Conservation (phyloP, 352 stramenopile genomes). For the Phytophthora tentaculata region DNA sequence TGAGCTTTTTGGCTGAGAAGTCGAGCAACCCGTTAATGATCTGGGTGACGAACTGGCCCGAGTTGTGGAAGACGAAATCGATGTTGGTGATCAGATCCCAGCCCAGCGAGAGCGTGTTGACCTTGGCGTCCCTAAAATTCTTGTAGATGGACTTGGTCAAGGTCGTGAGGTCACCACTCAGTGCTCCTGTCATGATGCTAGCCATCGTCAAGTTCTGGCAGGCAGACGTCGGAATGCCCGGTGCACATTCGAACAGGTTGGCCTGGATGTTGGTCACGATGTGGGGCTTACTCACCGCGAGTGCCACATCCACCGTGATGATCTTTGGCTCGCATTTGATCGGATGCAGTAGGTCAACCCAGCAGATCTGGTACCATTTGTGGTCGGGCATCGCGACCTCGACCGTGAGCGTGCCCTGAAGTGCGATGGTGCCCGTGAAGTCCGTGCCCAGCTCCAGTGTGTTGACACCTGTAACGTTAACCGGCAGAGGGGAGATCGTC, state of each 20-base stretch:
- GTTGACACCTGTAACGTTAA: slow-evolving; percentile 57
- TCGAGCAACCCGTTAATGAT: slow-evolving; percentile 55
- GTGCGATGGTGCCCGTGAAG: slow-evolving; percentile 48
- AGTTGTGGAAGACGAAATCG: slow-evolving; percentile 51
- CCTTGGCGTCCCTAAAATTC: slow-evolving; percentile 46
- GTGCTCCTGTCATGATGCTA: slow-evolving; percentile 45
- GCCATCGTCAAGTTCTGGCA: slow-evolving; percentile 60
- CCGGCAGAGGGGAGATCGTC: slow-evolving; percentile 43
- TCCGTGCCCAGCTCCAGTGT: slow-evolving; percentile 45
- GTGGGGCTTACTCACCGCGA: slow-evolving; percentile 45
- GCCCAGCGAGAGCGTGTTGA: slow-evolving; percentile 39
- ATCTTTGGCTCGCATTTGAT: slow-evolving; percentile 45
- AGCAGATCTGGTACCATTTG: slow-evolving; percentile 73
- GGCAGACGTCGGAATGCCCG: slow-evolving; percentile 31
- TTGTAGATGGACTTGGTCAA: slow-evolving; percentile 41
- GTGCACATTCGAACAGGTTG: slow-evolving; percentile 47
- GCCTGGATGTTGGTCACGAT: slow-evolving; percentile 42
- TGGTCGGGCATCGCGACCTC: slow-evolving; percentile 61
- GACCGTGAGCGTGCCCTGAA: slow-evolving; percentile 47
- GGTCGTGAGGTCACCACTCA: slow-evolving; percentile 33
- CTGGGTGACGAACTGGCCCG: slow-evolving; percentile 42
- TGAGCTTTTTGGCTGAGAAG: slow-evolving; percentile 53
- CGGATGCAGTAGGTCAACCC: slow-evolving; percentile 58
- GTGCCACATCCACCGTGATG: slow-evolving; percentile 44
- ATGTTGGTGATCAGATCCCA: slow-evolving; percentile 54